Conservation (phyloP, 176 grass and related monocot genomes). For the sorghum (Sorghum bicolor) region Sorghum_bicolor_NCBIv3 NC_012873.2:1108501-1109000, state of each 20-base stretch:
- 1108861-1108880: constrained; percentile 97
- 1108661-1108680: background rate
- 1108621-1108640: background rate
- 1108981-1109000: constrained; percentile 99
- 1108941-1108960: constrained; percentile 7
- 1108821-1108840: constrained; percentile 44
- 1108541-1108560: constrained; percentile 52
- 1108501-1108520: background rate
- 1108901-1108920: constrained; percentile 50
- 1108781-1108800: background rate
- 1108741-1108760: background rate
- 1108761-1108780: background rate
- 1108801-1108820: background rate
- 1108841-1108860: constrained; percentile 88
- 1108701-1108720: no score
- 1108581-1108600: constrained; percentile 86
- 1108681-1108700: no score
- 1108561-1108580: constrained; percentile 96
- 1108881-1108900: constrained; percentile 92
- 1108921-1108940: background rate
- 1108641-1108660: background rate
- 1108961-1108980: background rate
- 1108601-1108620: background rate
- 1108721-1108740: no score
- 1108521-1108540: background rate